Conservation (phyloP, 1,139 yeast species). For the Debaryomyces subglobosus region DNA sequence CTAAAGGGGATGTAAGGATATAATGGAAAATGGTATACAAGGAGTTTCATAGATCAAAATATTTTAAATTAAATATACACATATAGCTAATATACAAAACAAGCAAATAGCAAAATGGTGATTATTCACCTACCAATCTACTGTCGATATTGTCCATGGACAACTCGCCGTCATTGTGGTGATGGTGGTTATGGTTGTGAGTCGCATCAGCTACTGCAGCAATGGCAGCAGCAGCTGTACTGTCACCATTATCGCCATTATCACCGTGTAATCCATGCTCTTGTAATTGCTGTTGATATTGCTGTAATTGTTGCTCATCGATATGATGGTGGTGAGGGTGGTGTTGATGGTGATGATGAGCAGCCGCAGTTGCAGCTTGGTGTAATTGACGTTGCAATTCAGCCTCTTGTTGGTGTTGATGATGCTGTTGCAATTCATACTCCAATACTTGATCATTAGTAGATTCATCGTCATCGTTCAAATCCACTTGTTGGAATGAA, state of each 20-base stretch:
- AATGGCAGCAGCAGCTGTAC: conserved; percentile 43
- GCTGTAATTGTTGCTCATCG: conserved; percentile 37
- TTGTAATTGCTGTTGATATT: conserved; percentile 36
- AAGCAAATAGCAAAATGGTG: not conserved
- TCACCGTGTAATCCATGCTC: conserved; percentile 30
- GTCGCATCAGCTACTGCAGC: conserved; percentile 48
- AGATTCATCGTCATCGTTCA: conserved; percentile 35
- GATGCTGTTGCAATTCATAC: conserved; percentile 25
- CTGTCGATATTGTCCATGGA: conserved; percentile 53
- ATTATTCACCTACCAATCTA: conserved; percentile 49
- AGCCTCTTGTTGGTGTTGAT: conserved; percentile 38
- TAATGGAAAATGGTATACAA: not conserved
- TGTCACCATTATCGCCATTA: conserved; percentile 28
- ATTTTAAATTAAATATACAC: conserved; percentile 8
- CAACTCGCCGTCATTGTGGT: conserved; percentile 36
- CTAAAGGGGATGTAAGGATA: conserved; percentile 36
- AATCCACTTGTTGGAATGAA: conserved; percentile 34
- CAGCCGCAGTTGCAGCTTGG: conserved; percentile 46
- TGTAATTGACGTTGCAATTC: conserved; percentile 44
- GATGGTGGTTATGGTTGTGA: conserved; percentile 29
- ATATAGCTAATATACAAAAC: conserved; percentile 10
- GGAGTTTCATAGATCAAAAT: not conserved
- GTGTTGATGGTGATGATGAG: conserved; percentile 29
- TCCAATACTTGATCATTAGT: conserved; percentile 19
- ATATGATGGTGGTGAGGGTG: conserved; percentile 25